A percentile compares a stretch with the other conserved stretches of the same genome.
Evolutionary conservation across 495 filamentous ascomycete genomes (phyloP).

Genomic region (Daldinia vernicosa): DNA sequence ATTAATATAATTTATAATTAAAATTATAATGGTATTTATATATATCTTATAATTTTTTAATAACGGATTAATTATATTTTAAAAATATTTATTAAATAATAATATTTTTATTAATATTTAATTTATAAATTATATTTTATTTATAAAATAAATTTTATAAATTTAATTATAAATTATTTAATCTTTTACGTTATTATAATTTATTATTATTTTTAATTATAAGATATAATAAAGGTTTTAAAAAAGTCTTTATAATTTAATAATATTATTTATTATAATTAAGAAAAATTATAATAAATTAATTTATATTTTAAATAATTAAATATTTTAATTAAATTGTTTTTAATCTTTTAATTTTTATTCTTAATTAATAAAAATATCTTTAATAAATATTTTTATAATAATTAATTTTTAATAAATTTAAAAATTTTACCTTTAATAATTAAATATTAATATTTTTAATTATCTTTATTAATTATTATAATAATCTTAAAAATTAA

Average conservation of each 20-base stretch:
- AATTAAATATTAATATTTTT: slow-evolving; percentile 2
- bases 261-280: neutral
- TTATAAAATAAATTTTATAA: no score
- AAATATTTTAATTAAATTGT: neutral
- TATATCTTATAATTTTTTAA: no score
- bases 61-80: no score
- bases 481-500: neutral
- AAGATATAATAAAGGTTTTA: no score
- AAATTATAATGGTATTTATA: neutral
- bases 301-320: neutral
- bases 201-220: no score
- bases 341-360: neutral
- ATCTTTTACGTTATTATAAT: no score
- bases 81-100: no score
- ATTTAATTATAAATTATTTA: no score
- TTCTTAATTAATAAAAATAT: slow-evolving; percentile 1
- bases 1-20: neutral
- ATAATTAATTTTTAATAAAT: slow-evolving; percentile 4
- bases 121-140: no score
- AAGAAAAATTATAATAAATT: neutral
- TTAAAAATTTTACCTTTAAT: slow-evolving; percentile 1
- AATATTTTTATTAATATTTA: no score
- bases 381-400: slow-evolving; percentile 1
- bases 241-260: neutral
- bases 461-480: slow-evolving; percentile 2